Evolutionary conservation across 2,329 filamentous ascomycete species (phyloP).

Genomic region (Beauveria sp.): DNA sequence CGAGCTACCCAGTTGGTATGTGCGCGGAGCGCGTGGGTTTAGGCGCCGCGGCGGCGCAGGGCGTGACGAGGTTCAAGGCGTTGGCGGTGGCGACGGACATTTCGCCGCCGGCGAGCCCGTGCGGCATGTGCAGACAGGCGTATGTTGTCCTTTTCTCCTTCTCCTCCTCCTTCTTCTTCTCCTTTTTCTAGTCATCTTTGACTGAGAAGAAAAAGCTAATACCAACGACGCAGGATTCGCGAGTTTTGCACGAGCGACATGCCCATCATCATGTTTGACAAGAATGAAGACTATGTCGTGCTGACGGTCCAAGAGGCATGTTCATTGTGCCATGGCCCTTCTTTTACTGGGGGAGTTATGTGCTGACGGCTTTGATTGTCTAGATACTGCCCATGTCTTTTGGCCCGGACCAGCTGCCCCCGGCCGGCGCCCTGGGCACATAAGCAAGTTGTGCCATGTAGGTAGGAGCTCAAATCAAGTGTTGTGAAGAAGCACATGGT

Average conservation of each 20-base stretch:
- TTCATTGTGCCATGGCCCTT: not conserved
- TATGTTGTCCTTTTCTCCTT: slow-evolving; percentile 46
- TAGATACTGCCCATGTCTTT: slow-evolving; percentile 63
- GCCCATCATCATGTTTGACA: slow-evolving; percentile 90
- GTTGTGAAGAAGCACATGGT: not conserved
- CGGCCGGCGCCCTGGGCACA: slow-evolving; percentile 21
- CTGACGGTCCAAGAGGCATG: slow-evolving; percentile 60
- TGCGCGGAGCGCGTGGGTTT: slow-evolving; percentile 92
- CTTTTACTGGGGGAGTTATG: not conserved
- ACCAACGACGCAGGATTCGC: slow-evolving; percentile 49
- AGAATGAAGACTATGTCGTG: slow-evolving; percentile 64
- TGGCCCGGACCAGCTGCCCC: slow-evolving; percentile 52
- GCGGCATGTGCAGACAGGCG: slow-evolving; percentile 96
- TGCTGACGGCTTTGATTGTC: not conserved
- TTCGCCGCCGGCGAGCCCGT: slow-evolving; percentile 62
- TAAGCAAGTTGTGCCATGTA: not conserved
- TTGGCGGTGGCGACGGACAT: slow-evolving; percentile 82
- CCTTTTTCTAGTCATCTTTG: not conserved
- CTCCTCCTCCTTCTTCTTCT: not conserved
- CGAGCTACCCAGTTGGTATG: slow-evolving; percentile 85
- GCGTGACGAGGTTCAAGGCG: slow-evolving; percentile 58
- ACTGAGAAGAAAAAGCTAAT: slow-evolving; percentile 4
- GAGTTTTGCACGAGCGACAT: slow-evolving; percentile 64
- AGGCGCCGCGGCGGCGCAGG: slow-evolving; percentile 64
- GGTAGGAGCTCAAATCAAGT: not conserved